phyloP scores from a whole-genome alignment of 495 filamentous ascomycete genomes.

The Eremomyces bilateralis region DNA sequence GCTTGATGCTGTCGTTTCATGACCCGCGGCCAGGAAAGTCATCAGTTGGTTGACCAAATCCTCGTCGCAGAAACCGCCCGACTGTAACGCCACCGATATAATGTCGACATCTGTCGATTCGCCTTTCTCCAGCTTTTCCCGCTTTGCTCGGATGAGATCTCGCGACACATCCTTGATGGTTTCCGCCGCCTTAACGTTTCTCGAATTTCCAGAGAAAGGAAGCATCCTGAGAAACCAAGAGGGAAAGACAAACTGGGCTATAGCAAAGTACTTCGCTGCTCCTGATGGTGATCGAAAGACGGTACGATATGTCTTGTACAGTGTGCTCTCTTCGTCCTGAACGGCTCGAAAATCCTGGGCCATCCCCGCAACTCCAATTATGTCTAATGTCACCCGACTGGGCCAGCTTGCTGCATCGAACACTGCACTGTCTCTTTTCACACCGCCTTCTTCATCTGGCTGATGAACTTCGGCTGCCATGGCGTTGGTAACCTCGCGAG shows the following conservation, averaged over 20 bases:
- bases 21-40: conserved; percentile 85
- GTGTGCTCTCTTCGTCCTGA: conserved; percentile 34
- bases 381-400: conserved; percentile 56
- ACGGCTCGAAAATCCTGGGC: conserved; percentile 61
- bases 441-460: conserved; percentile 19
- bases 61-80: conserved; percentile 55
- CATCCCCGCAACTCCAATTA: conserved; percentile 65
- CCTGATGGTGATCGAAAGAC: conserved; percentile 32
- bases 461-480: conserved; percentile 16
- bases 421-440: conserved; percentile 19
- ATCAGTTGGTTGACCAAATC: conserved; percentile 78
- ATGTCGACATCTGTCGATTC: conserved; percentile 42
- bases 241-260: conserved; percentile 30
- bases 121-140: conserved; percentile 32
- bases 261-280: conserved; percentile 18
- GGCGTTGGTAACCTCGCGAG: conserved; percentile 18
- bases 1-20: conserved; percentile 50
- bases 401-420: conserved; percentile 51
- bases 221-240: conserved; percentile 27
- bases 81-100: conserved; percentile 58
- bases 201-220: conserved; percentile 44
- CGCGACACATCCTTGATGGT: conserved; percentile 40
- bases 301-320: conserved; percentile 42
- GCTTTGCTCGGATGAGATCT: conserved; percentile 46
- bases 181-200: conserved; percentile 29